phyloP scores from a whole-genome alignment of 768 basidiomycete genomes.

The Dendrothele bispora region DNA sequence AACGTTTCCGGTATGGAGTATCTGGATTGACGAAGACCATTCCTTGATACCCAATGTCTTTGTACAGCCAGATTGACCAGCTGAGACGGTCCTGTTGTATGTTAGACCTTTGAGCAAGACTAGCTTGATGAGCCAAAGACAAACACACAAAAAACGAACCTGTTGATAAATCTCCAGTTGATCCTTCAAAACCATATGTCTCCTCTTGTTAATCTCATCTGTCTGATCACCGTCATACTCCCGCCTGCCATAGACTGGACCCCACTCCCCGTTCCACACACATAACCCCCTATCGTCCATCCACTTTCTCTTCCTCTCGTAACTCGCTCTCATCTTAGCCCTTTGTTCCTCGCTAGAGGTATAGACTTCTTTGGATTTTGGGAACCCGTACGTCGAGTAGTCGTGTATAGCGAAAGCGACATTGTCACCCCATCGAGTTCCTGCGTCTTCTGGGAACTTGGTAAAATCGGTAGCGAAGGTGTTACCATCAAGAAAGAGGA shows the following conservation, averaged over 20 bases:
- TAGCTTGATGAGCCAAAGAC: slow-evolving; percentile 35
- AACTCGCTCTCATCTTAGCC: slow-evolving; percentile 34
- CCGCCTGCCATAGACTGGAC: slow-evolving; percentile 74
- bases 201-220: slow-evolving; percentile 61
- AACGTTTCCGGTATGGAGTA: slow-evolving; percentile 52
- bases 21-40: slow-evolving; percentile 54
- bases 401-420: slow-evolving; percentile 59
- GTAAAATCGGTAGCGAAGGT: slow-evolving; percentile 59
- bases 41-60: slow-evolving; percentile 58
- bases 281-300: slow-evolving; percentile 47
- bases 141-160: slow-evolving; percentile 35
- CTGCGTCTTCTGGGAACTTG: slow-evolving; percentile 41
- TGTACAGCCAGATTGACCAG: slow-evolving; percentile 71
- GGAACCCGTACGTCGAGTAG: slow-evolving; percentile 55
- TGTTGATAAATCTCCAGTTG: slow-evolving; percentile 73
- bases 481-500: slow-evolving; percentile 61
- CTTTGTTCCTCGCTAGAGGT: slow-evolving; percentile 38
- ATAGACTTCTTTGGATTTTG: slow-evolving; percentile 43
- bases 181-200: slow-evolving; percentile 69
- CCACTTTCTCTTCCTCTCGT: slow-evolving; percentile 53
- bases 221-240: slow-evolving; percentile 59
- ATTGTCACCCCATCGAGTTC: slow-evolving; percentile 41
- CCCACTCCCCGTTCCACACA: slow-evolving; percentile 76
- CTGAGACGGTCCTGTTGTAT: slow-evolving; percentile 40
- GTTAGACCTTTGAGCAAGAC: neutral